Conservation (phyloP, 2,329 filamentous ascomycete species). For the Aspergillus viridinutans region DNA sequence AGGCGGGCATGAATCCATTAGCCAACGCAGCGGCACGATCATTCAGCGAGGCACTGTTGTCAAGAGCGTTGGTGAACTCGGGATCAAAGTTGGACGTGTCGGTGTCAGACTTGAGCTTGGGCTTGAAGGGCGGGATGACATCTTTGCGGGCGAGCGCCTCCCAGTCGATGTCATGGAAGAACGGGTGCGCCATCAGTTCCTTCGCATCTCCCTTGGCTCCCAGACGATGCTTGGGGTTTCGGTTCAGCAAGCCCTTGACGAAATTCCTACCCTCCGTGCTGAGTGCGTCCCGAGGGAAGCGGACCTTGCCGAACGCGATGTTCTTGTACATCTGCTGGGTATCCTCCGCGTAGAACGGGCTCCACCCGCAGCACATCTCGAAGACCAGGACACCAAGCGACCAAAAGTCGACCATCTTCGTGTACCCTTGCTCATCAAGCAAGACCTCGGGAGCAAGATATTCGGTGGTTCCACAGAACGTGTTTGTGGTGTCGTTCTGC, state of each 20-base stretch:
- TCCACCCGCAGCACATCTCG: constrained; percentile 99
- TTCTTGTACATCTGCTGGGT: constrained; percentile 99
- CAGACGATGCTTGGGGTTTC: constrained; percentile 92
- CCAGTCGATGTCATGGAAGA: constrained; percentile 96
- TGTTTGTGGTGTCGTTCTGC: constrained; percentile 97
- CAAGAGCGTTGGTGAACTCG: constrained; percentile 92
- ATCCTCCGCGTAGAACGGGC: constrained; percentile 96
- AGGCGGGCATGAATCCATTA: constrained; percentile 73
- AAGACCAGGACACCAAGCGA: constrained; percentile 95
- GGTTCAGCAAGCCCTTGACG: constrained; percentile 93
- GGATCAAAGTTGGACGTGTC: constrained; percentile 98
- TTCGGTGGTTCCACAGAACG: constrained; percentile 96
- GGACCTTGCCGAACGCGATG: constrained; percentile 97
- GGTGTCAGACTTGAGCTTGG: constrained; percentile 89
- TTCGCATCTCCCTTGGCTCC: constrained; percentile 88
- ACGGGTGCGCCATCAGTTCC: constrained; percentile 88
- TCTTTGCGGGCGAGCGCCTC: constrained; percentile 80
- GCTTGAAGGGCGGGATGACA: constrained; percentile 94
- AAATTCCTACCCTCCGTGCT: constrained; percentile 95
- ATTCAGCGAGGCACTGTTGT: constrained; percentile 82
- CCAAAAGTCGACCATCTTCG: constrained; percentile 99
- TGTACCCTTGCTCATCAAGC: constrained; percentile 93
- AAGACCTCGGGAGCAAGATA: constrained; percentile 95
- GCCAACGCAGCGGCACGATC: constrained; percentile 84
- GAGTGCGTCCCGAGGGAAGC: constrained; percentile 90